phyloP scores from a whole-genome alignment of 1,139 yeast genomes.

The Geotrichum restrictum region DNA sequence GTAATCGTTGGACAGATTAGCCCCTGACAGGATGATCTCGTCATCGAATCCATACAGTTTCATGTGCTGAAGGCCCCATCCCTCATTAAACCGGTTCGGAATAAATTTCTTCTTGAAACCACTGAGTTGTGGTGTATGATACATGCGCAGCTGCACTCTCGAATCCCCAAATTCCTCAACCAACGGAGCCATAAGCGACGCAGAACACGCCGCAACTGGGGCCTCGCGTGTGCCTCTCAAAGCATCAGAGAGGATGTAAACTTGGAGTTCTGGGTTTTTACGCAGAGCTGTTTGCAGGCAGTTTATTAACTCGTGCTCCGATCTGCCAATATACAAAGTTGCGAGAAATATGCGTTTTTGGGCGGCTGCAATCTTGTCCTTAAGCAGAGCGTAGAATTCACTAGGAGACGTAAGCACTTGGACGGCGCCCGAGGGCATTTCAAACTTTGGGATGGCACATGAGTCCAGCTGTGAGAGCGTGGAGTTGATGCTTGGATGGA shows the following conservation, averaged over 20 bases:
- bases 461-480: constrained; percentile 28
- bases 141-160: constrained; percentile 76
- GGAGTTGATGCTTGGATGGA: constrained; percentile 20
- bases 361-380: constrained; percentile 44
- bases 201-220: constrained; percentile 66
- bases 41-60: constrained; percentile 92
- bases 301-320: constrained; percentile 61
- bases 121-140: constrained; percentile 80
- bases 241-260: constrained; percentile 78
- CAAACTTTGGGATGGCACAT: constrained; percentile 55
- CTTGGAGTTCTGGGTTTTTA: constrained; percentile 56
- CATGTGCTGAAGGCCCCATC: constrained; percentile 94
- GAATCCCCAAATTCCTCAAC: constrained; percentile 61
- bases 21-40: constrained; percentile 84
- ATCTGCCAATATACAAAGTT: constrained; percentile 79
- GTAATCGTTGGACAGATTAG: constrained; percentile 84
- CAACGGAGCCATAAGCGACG: constrained; percentile 65
- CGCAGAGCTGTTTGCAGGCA: constrained; percentile 47
- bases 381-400: constrained; percentile 60
- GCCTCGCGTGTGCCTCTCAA: constrained; percentile 91
- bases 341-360: constrained; percentile 68
- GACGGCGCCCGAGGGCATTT: constrained; percentile 56
- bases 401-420: constrained; percentile 62
- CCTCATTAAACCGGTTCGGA: constrained; percentile 86
- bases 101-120: constrained; percentile 62